Evolutionary conservation across 768 basidiomycete genomes (phyloP).

Genomic region (Mycena kentingensis): DNA sequence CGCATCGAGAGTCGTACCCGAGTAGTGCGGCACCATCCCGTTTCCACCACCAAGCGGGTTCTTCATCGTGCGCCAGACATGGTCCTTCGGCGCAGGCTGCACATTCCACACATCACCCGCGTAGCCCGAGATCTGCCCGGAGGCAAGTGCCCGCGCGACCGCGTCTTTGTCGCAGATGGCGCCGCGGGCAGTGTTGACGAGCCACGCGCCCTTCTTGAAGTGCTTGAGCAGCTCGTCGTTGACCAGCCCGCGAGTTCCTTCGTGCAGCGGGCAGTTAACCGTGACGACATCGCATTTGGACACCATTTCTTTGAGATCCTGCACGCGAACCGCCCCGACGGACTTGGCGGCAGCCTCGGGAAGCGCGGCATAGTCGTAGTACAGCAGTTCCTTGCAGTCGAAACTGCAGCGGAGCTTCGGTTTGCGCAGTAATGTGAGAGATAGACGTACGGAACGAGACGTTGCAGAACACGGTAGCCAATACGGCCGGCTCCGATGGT

Average conservation of each 20-base stretch:
- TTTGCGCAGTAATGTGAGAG: background rate
- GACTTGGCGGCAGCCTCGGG: slow-evolving; percentile 67
- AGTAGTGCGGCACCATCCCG: slow-evolving; percentile 88
- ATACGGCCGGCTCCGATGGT: slow-evolving; percentile 84
- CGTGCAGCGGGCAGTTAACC: slow-evolving; percentile 89
- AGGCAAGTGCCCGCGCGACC: slow-evolving; percentile 73
- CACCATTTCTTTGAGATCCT: slow-evolving; percentile 69
- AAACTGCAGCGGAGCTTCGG: slow-evolving; percentile 39
- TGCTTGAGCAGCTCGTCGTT: slow-evolving; percentile 81
- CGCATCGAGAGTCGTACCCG: slow-evolving; percentile 87
- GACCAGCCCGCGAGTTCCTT: slow-evolving; percentile 77
- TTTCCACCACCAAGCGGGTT: slow-evolving; percentile 85
- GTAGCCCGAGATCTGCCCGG: slow-evolving; percentile 72
- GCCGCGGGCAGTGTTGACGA: slow-evolving; percentile 92
- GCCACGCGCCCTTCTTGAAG: slow-evolving; percentile 91
- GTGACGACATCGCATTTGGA: slow-evolving; percentile 75
- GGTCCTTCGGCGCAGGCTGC: slow-evolving; percentile 85
- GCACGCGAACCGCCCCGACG: slow-evolving; percentile 72
- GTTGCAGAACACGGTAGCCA: slow-evolving; percentile 84
- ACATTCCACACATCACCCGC: slow-evolving; percentile 81
- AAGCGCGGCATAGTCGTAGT: slow-evolving; percentile 82
- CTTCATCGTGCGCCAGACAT: slow-evolving; percentile 82
- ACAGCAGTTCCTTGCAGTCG: slow-evolving; percentile 86
- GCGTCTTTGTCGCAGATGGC: slow-evolving; percentile 88
- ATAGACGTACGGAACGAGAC: slow-evolving; percentile 52